phyloP scores from a whole-genome alignment of 768 basidiomycete genomes.

The Lentinula sp. region DNA sequence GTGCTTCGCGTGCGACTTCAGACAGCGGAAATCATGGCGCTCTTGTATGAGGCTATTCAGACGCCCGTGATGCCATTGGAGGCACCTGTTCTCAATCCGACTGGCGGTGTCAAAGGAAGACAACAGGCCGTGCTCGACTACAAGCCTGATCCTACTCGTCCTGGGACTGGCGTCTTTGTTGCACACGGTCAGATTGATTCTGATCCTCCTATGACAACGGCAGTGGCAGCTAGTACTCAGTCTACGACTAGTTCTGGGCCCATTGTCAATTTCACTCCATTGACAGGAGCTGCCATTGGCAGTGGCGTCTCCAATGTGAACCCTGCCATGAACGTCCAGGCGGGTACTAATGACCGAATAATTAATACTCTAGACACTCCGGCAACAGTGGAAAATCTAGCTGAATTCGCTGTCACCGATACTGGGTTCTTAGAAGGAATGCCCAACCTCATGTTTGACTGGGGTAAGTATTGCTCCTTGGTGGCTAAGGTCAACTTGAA shows the following conservation, averaged over 20 bases:
- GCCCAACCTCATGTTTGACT: conserved; percentile 83
- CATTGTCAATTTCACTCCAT: conserved; percentile 55
- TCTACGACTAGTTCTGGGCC: conserved; percentile 17
- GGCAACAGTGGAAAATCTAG: conserved; percentile 46
- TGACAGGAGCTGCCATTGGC: conserved; percentile 26
- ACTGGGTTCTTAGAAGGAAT: conserved; percentile 71
- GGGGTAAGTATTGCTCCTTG: conserved; percentile 45
- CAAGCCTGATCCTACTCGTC: conserved; percentile 71
- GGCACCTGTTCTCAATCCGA: conserved; percentile 71
- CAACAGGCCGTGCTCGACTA: conserved; percentile 58
- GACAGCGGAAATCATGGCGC: conserved; percentile 89
- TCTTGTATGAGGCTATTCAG: conserved; percentile 92
- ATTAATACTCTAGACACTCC: conserved; percentile 70
- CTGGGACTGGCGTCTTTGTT: conserved; percentile 84
- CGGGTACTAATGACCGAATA: conserved; percentile 51
- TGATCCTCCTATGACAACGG: conserved; percentile 46
- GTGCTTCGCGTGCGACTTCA: conserved; percentile 21
- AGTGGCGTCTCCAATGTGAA: conserved; percentile 57
- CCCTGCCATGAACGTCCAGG: conserved; percentile 58
- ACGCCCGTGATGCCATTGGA: conserved; percentile 49
- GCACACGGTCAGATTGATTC: conserved; percentile 45
- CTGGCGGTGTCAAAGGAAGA: conserved; percentile 57
- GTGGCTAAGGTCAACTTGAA: background rate
- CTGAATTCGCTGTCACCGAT: conserved; percentile 63
- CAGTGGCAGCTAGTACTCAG: conserved; percentile 27